Base-by-base conservation (phyloP, 805 yeast species). In the Nakazawaea ambrosiae region DNA sequence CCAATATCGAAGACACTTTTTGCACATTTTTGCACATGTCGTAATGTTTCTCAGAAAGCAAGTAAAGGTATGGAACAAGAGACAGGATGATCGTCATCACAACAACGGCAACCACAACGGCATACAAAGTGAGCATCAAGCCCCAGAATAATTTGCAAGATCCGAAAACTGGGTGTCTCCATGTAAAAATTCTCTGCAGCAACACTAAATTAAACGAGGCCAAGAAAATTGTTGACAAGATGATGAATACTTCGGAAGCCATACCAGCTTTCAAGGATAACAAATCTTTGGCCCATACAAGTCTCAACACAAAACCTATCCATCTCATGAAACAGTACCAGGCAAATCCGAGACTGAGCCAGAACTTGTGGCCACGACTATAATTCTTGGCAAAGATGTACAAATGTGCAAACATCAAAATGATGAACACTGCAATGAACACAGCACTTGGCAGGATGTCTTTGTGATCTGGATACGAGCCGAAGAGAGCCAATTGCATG, bases 111-210 rank as follows among this genome's bases (percentile, higher is more conserved):
- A 66, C 37, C 20, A 82, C 87, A 34, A 78, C 46, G 5, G 58
- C 46, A 50, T 82, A 81, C 26, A 76, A 46, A 3, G 55, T 29
- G 31, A 67, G 50, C 80, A 81, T 73, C 20, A 58, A 36, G 24
- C 43, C 42, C 73, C 78, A 73, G 48, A 81, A 75, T 25, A 61
- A 41, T 39, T 55, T 60, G 30, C 69, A 54, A 16, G 74, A 66
- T 27, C 88, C 89, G 9, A 77, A 68, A 36, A 73, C 77, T 6
- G 90, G 89, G 51, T 82, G 89, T 53, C 80, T 65, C 84, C 87
- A 80, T 5, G 86, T 78, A 57, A 80, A 79, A 17, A 81, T 61
- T 53, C 90, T 70, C 53, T 81, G 88, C 4, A 85, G 85, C 36
- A 82, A 58, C 17, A 80, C 70, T 54, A 80, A 63, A 50, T 78